These are phyloP conservation scores for Paraphoma sp. DNA, from an alignment of 2,329 filamentous ascomycete species.

Conservation along the genomic window DNA sequence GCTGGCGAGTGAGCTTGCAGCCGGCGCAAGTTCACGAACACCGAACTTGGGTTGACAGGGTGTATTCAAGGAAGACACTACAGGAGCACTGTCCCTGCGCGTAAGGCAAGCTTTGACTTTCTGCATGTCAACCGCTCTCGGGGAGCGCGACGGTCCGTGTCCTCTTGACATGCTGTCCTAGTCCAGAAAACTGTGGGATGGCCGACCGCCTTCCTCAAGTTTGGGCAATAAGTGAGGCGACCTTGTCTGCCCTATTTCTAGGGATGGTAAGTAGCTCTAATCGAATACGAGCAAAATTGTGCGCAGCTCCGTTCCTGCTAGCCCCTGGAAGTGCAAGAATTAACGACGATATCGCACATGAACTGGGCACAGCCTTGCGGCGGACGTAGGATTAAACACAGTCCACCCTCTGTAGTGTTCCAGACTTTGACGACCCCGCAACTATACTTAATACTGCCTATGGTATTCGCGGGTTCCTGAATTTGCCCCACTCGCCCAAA, in stretches of 20 bases:
- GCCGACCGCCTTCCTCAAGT: slow-evolving; percentile 15
- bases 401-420: slow-evolving; percentile 33
- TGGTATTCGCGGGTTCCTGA: slow-evolving; percentile 4
- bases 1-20: not conserved
- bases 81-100: slow-evolving; percentile 15
- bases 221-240: slow-evolving; percentile 18
- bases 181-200: slow-evolving; percentile 4
- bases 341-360: slow-evolving; percentile 3
- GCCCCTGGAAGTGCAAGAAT: not conserved
- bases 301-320: slow-evolving; percentile 22
- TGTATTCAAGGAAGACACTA: slow-evolving; percentile 26
- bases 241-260: slow-evolving; percentile 4
- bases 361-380: slow-evolving; percentile 10
- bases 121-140: slow-evolving; percentile 18
- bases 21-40: not conserved
- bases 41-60: slow-evolving; percentile 12
- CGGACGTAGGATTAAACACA: slow-evolving; percentile 28
- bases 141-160: slow-evolving; percentile 31
- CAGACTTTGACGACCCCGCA: slow-evolving; percentile 14
- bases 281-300: slow-evolving; percentile 18
- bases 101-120: slow-evolving; percentile 24
- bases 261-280: not conserved
- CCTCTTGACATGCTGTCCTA: slow-evolving; percentile 19
- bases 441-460: not conserved
- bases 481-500: slow-evolving; percentile 2